These are phyloP conservation scores for Cercophora samala DNA, from an alignment of 495 filamentous ascomycete genomes.

Conservation along the genomic window DNA sequence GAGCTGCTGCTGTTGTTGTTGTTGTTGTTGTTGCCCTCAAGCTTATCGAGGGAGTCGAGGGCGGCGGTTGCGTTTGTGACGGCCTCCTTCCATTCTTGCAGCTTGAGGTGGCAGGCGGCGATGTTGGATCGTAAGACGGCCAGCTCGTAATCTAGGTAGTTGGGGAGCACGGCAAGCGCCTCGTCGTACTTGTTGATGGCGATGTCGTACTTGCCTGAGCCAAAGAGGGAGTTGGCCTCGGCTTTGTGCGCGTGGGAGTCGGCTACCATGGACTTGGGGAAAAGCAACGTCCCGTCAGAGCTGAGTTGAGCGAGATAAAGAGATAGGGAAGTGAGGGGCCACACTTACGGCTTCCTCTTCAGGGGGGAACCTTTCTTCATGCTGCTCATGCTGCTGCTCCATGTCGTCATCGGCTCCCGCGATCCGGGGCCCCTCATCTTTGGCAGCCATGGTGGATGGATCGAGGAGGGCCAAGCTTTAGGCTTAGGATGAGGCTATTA, in stretches of 20 bases:
- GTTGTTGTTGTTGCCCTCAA: conserved; percentile 46
- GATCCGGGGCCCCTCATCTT: conserved; percentile 1
- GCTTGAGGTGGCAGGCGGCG: conserved; percentile 83
- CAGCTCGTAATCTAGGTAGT: conserved; percentile 85
- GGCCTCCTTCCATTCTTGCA: conserved; percentile 82
- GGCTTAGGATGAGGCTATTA: too few relatives aligned
- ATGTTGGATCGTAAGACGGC: conserved; percentile 86
- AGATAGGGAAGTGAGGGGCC: conserved; percentile 7
- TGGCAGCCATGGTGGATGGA: conserved; percentile 22
- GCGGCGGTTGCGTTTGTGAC: conserved; percentile 69
- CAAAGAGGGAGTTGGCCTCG: conserved; percentile 75
- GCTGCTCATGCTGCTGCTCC: conserved; percentile 10
- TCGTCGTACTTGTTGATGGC: conserved; percentile 89
- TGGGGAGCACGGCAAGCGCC: conserved; percentile 76
- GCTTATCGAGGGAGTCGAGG: conserved; percentile 65
- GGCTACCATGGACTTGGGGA: conserved; percentile 61
- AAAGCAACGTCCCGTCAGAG: conserved; percentile 15
- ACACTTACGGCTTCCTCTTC: conserved; percentile 34
- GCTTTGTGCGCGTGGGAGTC: conserved; percentile 73
- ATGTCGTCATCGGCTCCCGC: conserved; percentile 18
- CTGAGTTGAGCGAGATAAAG: conserved; percentile 2
- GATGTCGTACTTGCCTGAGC: conserved; percentile 65
- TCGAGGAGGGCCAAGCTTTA: neutral
- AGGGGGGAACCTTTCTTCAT: conserved; percentile 48
- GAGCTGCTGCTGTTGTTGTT: too few relatives aligned